Conservation (phyloP, 2,329 filamentous ascomycete genomes). For the Blumeria hordei region DNA sequence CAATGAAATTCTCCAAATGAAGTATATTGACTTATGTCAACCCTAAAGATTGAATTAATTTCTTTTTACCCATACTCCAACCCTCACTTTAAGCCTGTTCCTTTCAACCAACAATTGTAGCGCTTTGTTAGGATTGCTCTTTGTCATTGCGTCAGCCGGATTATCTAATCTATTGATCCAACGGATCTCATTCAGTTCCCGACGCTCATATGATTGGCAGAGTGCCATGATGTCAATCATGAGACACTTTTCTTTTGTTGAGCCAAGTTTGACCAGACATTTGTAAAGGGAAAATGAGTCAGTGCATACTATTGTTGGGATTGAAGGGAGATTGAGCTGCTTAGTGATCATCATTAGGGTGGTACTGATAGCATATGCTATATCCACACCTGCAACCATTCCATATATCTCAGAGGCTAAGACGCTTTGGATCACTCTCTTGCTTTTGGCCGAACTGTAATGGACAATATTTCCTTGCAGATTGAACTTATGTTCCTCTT, state of each 20-base stretch:
- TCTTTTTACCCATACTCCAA: conserved; percentile 3
- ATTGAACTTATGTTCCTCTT: no score
- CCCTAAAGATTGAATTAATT: no score
- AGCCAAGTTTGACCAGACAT: conserved; percentile 5
- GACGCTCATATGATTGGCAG: conserved; percentile 8
- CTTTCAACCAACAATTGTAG: conserved; percentile 4
- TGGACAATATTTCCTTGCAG: not conserved
- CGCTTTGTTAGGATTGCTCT: conserved; percentile 2
- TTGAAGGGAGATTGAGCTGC: not conserved
- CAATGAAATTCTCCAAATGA: no score
- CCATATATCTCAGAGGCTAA: conserved; percentile 5
- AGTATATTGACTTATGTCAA: no score
- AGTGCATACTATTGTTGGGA: no score
- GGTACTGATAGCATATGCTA: not conserved
- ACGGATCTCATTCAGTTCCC: no score
- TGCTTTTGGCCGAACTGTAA: conserved; percentile 3
- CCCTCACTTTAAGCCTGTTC: conserved; percentile 2
- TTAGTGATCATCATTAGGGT: not conserved
- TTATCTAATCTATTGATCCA: conserved; percentile 7
- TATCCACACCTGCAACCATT: conserved; percentile 3
- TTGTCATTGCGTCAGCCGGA: conserved; percentile 4
- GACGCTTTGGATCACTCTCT: conserved; percentile 4
- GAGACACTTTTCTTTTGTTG: conserved; percentile 4
- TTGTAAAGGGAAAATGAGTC: no score
- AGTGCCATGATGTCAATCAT: conserved; percentile 8